Conservation (phyloP, 2,329 filamentous ascomycete species). For the Verticillium dahliae region DNA sequence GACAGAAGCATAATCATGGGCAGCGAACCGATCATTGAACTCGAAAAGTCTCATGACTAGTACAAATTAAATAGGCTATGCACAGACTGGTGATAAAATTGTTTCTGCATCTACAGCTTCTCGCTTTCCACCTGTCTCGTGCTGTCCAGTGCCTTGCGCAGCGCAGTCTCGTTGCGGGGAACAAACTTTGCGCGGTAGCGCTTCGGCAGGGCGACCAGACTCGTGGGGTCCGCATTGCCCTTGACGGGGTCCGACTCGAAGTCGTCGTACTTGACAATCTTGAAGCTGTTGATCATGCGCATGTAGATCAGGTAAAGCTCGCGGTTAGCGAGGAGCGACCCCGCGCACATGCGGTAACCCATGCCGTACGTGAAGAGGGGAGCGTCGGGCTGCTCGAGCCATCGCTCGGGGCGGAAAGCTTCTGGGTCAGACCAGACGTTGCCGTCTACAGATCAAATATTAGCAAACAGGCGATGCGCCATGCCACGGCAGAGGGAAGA, state of each 20-base stretch:
- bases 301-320: slow-evolving; percentile 61
- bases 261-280: slow-evolving; percentile 45
- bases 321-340: slow-evolving; percentile 54
- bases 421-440: slow-evolving; percentile 53
- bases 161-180: slow-evolving; percentile 28
- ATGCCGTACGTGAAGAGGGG: slow-evolving; percentile 60
- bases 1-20: no score
- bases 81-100: not conserved
- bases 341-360: slow-evolving; percentile 63
- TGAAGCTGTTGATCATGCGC: slow-evolving; percentile 55
- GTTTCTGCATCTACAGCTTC: not conserved
- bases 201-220: slow-evolving; percentile 53
- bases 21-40: no score
- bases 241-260: slow-evolving; percentile 53
- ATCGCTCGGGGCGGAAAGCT: slow-evolving; percentile 40
- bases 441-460: slow-evolving; percentile 26
- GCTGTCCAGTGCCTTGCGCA: slow-evolving; percentile 1
- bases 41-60: no score
- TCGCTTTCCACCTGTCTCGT: not conserved
- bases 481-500: not conserved
- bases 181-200: slow-evolving; percentile 53
- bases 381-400: slow-evolving; percentile 56
- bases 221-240: slow-evolving; percentile 55
- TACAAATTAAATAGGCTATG: not conserved
- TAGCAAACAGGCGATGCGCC: not conserved